Base-by-base conservation (phyloP, 805 yeast species). In the Candida boleticola region DNA sequence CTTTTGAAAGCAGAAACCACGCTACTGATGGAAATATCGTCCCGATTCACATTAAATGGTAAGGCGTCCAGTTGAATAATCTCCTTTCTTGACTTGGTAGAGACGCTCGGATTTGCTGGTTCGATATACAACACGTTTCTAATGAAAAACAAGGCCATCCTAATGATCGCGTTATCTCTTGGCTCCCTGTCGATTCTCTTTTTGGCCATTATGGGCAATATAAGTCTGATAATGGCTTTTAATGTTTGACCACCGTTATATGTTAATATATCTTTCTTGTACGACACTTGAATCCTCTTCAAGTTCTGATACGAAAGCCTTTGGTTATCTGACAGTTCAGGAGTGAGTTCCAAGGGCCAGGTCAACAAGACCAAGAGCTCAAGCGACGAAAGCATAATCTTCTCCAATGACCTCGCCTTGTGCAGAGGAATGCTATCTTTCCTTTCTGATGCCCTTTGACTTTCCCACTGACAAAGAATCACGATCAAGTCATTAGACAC, bases 361-460 rank as follows among this genome's bases (percentile, higher is more conserved):
- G 97, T 85, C 54, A 93, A 69, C 2, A 87, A 79, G 1, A 88
- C 96, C 44, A 93, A 63, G 5, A 93, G 60, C 60, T 93, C 97
- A 42, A 93, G 63, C 45, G 86, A 78, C 4, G 88, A 76, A 16
- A 85, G 60, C 34, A 89, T 84, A 36, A 89, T 73, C 48, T 81
- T 79, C 42, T 81, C 89, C 55, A 72, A 62, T 27, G 66, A 62
- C 29, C 55, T 48, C 2, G 43, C 46, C 10, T 11, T 21, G 21
- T 39, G 35, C 5, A 68, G 55, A 32, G 64, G 61, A 29, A 60
- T 59, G 29, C 63, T 63, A 3, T 57, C 64, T n/a, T 51, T 37
- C 14, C 48, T 44, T 13, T 58, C 49, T 39, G 57, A 47, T 32
- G 49, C 46, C 2, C 63, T 60, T 26, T 60, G 53, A 23, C 70